A percentile compares a stretch with the other conserved stretches of the same genome.
Conservation (phyloP, 345 rosid genomes). For the Bruguiera sexangula region DNA sequence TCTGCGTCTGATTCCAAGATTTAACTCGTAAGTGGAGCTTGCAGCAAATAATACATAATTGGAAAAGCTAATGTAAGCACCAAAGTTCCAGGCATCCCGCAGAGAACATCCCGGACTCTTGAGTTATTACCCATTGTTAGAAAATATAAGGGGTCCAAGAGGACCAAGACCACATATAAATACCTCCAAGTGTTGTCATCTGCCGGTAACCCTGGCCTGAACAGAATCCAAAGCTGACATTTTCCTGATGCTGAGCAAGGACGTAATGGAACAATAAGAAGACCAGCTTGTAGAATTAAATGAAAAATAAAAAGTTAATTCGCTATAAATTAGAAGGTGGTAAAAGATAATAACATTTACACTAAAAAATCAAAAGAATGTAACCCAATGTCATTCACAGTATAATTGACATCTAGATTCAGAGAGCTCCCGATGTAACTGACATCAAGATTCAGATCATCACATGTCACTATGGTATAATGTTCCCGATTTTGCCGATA, state of each 20-base stretch:
- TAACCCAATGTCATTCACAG: not conserved
- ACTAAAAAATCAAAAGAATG: not conserved
- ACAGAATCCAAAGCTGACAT: conserved; percentile 23
- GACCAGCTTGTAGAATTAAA: not conserved
- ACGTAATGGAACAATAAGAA: not conserved
- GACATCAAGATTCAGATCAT: not conserved
- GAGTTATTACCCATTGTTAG: too few species aligned
- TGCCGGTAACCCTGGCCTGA: conserved; percentile 20
- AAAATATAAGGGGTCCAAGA: too few species aligned
- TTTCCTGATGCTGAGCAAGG: conserved; percentile 34
- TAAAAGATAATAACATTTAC: not conserved
- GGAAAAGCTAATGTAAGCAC: too few species aligned
- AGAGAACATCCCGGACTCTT: too few species aligned
- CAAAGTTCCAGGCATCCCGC: too few species aligned
- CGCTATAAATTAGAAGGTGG: too few species aligned
- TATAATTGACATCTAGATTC: not conserved
- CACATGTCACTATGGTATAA: not conserved
- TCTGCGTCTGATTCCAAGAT: too few species aligned
- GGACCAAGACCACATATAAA: not conserved
- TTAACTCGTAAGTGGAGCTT: too few species aligned
- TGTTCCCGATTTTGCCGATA: not conserved
- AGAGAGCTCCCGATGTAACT: not conserved
- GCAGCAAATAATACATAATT: too few species aligned
- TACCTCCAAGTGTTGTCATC: conserved; percentile 3
- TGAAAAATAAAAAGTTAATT: not conserved